Evolutionary conservation across 345 rosid genomes (phyloP).

Genomic region (Heritiera fomes): DNA sequence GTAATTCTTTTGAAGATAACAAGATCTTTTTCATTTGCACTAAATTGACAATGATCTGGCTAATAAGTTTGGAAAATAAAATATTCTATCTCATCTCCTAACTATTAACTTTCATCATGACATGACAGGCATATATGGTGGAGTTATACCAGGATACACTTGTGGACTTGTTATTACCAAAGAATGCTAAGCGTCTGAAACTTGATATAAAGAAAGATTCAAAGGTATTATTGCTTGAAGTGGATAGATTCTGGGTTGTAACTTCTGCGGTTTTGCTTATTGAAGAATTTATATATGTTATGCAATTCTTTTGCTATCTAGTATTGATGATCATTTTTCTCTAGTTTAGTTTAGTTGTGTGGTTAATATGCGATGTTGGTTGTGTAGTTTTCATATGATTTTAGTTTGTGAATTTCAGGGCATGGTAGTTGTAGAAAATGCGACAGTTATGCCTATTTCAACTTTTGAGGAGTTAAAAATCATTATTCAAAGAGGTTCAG

Average conservation of each 20-base stretch:
- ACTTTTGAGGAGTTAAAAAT: conserved; percentile 65
- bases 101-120: conserved; percentile 16
- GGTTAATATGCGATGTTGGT: background rate
- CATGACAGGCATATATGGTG: conserved; percentile 80
- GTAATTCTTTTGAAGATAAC: background rate
- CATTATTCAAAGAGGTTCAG: conserved; percentile 80
- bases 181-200: conserved; percentile 63
- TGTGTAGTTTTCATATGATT: background rate
- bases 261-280: background rate
- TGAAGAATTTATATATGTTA: background rate
- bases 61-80: background rate
- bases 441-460: conserved; percentile 65
- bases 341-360: background rate
- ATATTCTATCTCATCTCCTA: background rate
- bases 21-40: background rate
- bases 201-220: conserved; percentile 95
- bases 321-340: background rate
- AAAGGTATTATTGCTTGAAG: conserved; percentile 50
- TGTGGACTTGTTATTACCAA: conserved; percentile 79
- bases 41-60: background rate
- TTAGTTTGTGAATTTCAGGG: conserved; percentile 54
- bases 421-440: conserved; percentile 90
- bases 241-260: background rate
- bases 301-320: background rate
- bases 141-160: conserved; percentile 95